phyloP scores from a whole-genome alignment of 2,329 filamentous ascomycete species.

The Macrophomina phaseolina region DNA sequence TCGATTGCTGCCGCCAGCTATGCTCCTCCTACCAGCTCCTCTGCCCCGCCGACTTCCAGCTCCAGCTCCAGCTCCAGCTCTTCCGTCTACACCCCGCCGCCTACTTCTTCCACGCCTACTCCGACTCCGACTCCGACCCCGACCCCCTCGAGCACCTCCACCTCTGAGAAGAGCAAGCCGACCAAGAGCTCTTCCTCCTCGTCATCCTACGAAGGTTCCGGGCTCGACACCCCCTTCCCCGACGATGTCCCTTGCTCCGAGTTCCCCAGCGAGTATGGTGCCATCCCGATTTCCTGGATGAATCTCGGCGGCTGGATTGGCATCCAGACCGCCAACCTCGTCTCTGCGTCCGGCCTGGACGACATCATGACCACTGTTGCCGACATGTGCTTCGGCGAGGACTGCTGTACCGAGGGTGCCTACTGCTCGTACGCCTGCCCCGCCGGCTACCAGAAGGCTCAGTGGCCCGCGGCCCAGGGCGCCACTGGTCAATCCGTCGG shows the following conservation, averaged over 20 bases:
- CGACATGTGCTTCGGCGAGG: conserved; percentile 60
- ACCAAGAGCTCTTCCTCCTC: conserved; percentile 20
- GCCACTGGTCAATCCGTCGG: conserved; percentile 82
- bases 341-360: conserved; percentile 48
- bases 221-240: conserved; percentile 73
- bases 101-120: conserved; percentile 28
- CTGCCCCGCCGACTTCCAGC: conserved; percentile 42
- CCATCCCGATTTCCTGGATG: conserved; percentile 72
- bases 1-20: conserved; percentile 40
- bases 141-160: conserved; percentile 32
- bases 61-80: conserved; percentile 42
- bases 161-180: conserved; percentile 33
- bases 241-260: conserved; percentile 71
- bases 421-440: conserved; percentile 96
- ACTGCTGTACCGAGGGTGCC: conserved; percentile 64
- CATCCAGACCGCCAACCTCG: conserved; percentile 63
- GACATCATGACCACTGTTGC: conserved; percentile 71
- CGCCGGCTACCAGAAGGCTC: conserved; percentile 87
- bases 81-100: conserved; percentile 31
- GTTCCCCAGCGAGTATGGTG: conserved; percentile 84
- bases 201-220: conserved; percentile 39
- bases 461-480: conserved; percentile 85
- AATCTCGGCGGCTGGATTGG: conserved; percentile 77
- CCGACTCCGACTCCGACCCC: conserved; percentile 34
- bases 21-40: conserved; percentile 31